Evolutionary conservation across 1,284 basidiomycete genomes (phyloP).

Genomic region (Naganishia cerealis): DNA sequence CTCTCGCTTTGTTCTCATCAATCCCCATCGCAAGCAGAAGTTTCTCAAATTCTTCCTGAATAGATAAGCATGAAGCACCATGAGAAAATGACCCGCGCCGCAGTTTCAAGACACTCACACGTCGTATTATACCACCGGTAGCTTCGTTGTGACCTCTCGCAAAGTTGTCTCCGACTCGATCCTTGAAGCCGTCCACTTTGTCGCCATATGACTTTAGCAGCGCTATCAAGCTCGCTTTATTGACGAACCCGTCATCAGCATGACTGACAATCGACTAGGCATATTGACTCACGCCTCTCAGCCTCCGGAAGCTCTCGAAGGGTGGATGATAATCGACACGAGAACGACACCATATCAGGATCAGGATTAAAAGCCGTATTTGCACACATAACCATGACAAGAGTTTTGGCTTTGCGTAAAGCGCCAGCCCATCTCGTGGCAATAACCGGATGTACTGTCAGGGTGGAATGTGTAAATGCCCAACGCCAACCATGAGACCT

Average conservation of each 20-base stretch:
- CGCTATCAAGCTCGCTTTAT: conserved; percentile 46
- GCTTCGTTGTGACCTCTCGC: conserved; percentile 54
- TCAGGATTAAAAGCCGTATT: conserved; percentile 52
- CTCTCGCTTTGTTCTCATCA: conserved; percentile 32
- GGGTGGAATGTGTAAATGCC: neutral
- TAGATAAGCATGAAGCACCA: neutral
- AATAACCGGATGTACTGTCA: conserved; percentile 51
- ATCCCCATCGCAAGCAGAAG: conserved; percentile 40
- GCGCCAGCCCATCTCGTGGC: conserved; percentile 54
- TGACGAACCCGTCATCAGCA: neutral
- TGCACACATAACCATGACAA: conserved; percentile 53
- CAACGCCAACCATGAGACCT: neutral
- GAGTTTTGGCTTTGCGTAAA: conserved; percentile 47
- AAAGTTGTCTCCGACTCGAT: conserved; percentile 51
- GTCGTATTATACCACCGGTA: conserved; percentile 52
- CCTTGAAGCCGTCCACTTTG: conserved; percentile 45
- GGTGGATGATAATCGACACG: conserved; percentile 45
- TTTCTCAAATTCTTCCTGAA: conserved; percentile 39
- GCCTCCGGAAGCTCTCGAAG: conserved; percentile 45
- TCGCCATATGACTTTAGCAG: conserved; percentile 47
- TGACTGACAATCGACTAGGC: neutral
- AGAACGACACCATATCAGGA: conserved; percentile 47
- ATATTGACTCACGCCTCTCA: conserved; percentile 41
- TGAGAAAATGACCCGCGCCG: neutral
- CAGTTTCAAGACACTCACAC: conserved; percentile 34